Base-by-base conservation (phyloP, 2,329 filamentous ascomycete genomes). In the Seiridium unicorne region DNA sequence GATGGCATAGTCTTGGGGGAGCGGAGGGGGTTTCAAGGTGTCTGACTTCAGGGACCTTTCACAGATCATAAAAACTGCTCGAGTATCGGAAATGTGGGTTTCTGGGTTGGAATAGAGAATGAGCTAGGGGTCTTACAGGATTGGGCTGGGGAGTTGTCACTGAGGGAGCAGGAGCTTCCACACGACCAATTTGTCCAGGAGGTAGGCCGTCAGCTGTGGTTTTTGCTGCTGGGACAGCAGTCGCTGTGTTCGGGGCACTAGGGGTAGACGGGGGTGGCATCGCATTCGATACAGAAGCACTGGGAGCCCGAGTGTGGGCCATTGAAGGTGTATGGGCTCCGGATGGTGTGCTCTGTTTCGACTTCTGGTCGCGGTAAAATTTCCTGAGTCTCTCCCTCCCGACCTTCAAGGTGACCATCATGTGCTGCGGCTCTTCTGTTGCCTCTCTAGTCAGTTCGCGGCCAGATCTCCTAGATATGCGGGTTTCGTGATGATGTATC, bases 361-460 rank as follows among this genome's bases (percentile, higher is more conserved):
- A 69, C 69, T 72, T 74, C 48, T 79, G 72, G 59, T 88, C 87
- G 59, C 80, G 84, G 65, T 89, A 73, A 57, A 88, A 81, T 68
- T 89, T 88, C 64, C 84, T 84, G 49, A 95, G 83, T 69, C 87
- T 94, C 5, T 91, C 88, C 62, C 84, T 87, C 49, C 84, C 79
- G 58, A 98, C 85, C 71, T 83, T 89, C 35, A 99, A 80, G 65
- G 86, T 93, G 56, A 99, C 85, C 34, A 93, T 79, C 55, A 93
- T 75, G 51, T 84, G 85, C n/a, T 81, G 78, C 1, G 88, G 83
- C 65, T 93, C 90, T 58, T 93, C 89, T 11, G 89, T 95, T 65
- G 94, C 92, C 70, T 97, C 93, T 54, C 92, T 85, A 48, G 87
- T 85, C 63, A 72, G 63, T 63, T 90, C 85, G 64, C 86, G 84